Evolutionary conservation across 1,284 basidiomycete species (phyloP).

Genomic region (Volvariella surrecta): DNA sequence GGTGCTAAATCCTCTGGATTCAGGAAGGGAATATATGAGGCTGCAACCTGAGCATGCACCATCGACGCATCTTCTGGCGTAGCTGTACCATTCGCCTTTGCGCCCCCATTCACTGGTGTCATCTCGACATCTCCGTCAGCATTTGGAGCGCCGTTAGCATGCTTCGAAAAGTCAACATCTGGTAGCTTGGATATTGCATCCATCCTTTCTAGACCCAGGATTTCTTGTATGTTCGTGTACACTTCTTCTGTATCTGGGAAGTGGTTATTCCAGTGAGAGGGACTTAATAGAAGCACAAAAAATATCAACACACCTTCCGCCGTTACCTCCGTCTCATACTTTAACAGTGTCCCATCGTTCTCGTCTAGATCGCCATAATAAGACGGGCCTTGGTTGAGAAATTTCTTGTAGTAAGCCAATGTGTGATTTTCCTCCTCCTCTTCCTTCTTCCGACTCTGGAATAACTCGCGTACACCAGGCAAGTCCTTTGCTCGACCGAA

Average conservation of each 20-base stretch:
- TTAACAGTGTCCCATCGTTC: constrained; percentile 58
- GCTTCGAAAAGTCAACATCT: constrained; percentile 14
- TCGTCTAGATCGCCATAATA: constrained; percentile 96
- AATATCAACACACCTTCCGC: constrained; percentile 51
- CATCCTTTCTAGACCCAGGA: constrained; percentile 45
- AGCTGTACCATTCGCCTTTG: too few relatives aligned
- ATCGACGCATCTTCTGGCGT: constrained; percentile 26
- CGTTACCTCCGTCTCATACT: constrained; percentile 67
- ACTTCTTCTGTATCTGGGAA: constrained; percentile 67
- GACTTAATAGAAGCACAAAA: neutral
- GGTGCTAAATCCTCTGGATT: constrained; percentile 62
- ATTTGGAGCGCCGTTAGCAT: constrained; percentile 13
- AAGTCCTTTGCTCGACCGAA: constrained; percentile 96
- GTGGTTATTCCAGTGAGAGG: neutral
- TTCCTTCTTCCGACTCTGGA: constrained; percentile 75
- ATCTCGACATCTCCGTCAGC: constrained; percentile 35
- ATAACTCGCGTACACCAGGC: constrained; percentile 92
- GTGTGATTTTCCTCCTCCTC: constrained; percentile 82
- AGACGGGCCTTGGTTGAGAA: constrained; percentile 77
- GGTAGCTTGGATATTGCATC: constrained; percentile 41
- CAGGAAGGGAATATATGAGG: constrained; percentile 72
- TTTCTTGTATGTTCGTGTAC: constrained; percentile 45
- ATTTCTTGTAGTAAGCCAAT: constrained; percentile 79
- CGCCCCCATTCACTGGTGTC: constrained; percentile 16
- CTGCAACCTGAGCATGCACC: constrained; percentile 48